A percentile compares a stretch with the other conserved stretches of the same genome.
Conservation (phyloP, 2,329 filamentous ascomycete species). For the Alternaria atra region DNA sequence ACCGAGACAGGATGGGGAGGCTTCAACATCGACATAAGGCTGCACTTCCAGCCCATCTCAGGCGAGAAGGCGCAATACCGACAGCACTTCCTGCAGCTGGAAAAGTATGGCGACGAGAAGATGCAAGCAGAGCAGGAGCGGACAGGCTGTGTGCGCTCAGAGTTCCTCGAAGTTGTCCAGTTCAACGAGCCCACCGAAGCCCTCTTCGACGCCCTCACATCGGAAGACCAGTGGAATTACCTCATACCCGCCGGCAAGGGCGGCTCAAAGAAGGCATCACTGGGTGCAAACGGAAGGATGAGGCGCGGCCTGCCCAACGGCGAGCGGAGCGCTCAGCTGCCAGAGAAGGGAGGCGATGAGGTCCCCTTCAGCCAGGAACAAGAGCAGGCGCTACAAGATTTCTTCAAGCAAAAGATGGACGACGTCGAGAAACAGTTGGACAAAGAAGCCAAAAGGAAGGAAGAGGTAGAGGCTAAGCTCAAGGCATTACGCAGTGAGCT, state of each 20-base stretch:
- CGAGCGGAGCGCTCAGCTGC: constrained; percentile 48
- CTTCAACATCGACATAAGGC: constrained; percentile 94
- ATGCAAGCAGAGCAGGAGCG: constrained; percentile 68
- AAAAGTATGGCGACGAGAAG: constrained; percentile 79
- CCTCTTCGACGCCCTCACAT: constrained; percentile 87
- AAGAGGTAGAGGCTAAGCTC: constrained; percentile 43
- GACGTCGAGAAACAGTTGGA: constrained; percentile 46
- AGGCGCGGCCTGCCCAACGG: constrained; percentile 48
- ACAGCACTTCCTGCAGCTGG: constrained; percentile 89
- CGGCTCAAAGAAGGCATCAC: constrained; percentile 50
- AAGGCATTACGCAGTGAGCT: constrained; percentile 42
- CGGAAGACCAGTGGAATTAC: constrained; percentile 68
- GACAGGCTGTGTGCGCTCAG: constrained; percentile 72
- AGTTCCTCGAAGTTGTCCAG: constrained; percentile 91
- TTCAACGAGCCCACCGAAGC: constrained; percentile 97
- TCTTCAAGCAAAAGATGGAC: constrained; percentile 42
- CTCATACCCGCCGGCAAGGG: constrained; percentile 54
- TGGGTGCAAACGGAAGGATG: constrained; percentile 44
- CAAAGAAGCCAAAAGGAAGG: constrained; percentile 42
- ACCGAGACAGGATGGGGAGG: constrained; percentile 97
- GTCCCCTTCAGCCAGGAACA: constrained; percentile 49
- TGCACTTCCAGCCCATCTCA: constrained; percentile 89
- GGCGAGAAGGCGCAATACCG: constrained; percentile 95
- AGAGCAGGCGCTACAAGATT: constrained; percentile 43
- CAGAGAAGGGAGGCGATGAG: constrained; percentile 45